Conservation (phyloP, 1,139 yeast species). For the Taphrina wiesneri region DNA sequence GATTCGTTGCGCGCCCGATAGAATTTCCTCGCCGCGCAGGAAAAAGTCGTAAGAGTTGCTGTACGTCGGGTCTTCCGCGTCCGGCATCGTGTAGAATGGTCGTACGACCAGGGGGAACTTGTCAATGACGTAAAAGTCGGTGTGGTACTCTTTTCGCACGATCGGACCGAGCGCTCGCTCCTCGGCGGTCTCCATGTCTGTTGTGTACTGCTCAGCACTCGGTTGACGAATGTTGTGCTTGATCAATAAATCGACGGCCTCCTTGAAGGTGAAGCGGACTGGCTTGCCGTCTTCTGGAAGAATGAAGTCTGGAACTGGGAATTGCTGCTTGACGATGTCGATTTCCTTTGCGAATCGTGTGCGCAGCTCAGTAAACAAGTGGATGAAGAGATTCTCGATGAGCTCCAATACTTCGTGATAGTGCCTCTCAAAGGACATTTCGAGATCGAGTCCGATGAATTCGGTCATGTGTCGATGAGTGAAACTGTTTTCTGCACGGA, state of each 20-base stretch:
- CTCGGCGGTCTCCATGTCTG: conserved; percentile 85
- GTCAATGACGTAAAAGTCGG: conserved; percentile 96
- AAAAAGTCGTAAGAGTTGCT: conserved; percentile 81
- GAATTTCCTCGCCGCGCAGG: conserved; percentile 99
- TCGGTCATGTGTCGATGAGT: conserved; percentile 99
- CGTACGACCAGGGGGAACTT: conserved; percentile 95
- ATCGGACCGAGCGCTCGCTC: conserved; percentile 89
- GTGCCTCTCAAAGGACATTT: conserved; percentile 97
- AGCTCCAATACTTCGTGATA: conserved; percentile 90
- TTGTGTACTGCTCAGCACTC: conserved; percentile 46
- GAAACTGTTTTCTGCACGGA: conserved; percentile 98
- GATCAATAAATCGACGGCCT: conserved; percentile 82
- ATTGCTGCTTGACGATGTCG: conserved; percentile 86
- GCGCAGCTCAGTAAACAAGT: conserved; percentile 82
- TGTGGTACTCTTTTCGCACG: conserved; percentile 89
- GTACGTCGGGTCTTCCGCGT: conserved; percentile 72
- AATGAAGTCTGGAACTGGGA: conserved; percentile 96
- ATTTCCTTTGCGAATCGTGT: conserved; percentile 77
- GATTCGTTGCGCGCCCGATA: conserved; percentile 98
- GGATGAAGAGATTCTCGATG: conserved; percentile 80
- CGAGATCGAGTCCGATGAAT: conserved; percentile 94
- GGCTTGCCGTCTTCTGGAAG: conserved; percentile 78
- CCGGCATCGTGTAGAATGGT: conserved; percentile 99
- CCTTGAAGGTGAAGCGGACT: conserved; percentile 86
- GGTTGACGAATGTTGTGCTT: conserved; percentile 56